Percentiles rank a stretch among this genome's conserved stretches.
Conservation (phyloP, 2,329 filamentous ascomycete genomes). For the Leptographium procerum region DNA sequence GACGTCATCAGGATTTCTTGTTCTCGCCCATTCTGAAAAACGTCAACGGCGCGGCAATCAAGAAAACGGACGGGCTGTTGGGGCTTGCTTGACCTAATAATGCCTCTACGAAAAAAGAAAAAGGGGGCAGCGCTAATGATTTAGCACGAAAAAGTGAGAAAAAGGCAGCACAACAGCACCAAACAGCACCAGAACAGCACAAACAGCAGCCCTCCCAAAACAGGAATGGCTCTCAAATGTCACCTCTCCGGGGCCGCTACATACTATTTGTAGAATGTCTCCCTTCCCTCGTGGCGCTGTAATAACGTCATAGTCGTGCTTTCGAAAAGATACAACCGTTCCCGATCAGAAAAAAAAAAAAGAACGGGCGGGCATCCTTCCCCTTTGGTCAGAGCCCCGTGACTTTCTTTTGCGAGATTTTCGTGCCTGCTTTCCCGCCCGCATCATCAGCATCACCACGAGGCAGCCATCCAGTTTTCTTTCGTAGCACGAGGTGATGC, state of each 20-base stretch:
- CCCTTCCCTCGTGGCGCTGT: background rate
- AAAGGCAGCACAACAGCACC: no score
- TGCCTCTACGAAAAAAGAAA: background rate
- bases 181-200: background rate
- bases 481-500: no score
- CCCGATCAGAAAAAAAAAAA: background rate
- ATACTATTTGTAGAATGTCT: no score
- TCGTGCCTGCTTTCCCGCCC: background rate
- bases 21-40: background rate
- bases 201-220: background rate
- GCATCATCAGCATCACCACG: background rate
- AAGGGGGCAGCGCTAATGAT: background rate
- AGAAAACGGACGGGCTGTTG: background rate
- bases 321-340: background rate
- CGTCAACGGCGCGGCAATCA: background rate
- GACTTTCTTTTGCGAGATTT: background rate
- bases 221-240: background rate
- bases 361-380: no score
- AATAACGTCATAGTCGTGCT: background rate
- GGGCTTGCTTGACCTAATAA: background rate
- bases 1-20: background rate
- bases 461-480: background rate
- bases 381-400: no score
- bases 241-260: background rate
- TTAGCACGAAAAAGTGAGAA: background rate